These are phyloP conservation scores for Isoetes taiwanensis DNA, from an alignment of 75 land plant genomes.

Conservation along the genomic window DNA sequence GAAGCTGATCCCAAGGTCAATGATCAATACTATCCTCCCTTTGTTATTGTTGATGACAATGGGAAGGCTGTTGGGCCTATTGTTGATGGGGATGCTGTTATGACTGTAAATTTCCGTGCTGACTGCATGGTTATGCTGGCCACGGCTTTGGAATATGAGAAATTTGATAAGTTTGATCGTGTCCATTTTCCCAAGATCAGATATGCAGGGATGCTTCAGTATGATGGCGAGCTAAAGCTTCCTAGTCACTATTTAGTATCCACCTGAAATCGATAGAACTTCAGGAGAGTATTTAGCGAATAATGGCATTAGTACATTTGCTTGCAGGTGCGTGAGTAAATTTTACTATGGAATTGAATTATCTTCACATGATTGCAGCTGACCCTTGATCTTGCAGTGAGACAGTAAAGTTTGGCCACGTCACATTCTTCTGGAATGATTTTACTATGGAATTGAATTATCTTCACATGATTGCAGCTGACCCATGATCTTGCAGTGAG, in stretches of 20 bases:
- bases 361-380: too few relatives aligned
- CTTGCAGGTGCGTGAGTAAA: slow-evolving; percentile 63
- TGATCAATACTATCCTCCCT: slow-evolving; percentile 89
- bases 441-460: too few relatives aligned
- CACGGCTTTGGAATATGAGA: slow-evolving; percentile 74
- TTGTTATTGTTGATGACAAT: slow-evolving; percentile 84
- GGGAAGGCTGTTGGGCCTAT: slow-evolving; percentile 89
- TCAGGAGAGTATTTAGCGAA: slow-evolving; percentile 91
- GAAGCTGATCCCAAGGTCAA: slow-evolving; percentile 40
- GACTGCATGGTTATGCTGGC: slow-evolving; percentile 98
- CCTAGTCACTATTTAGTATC: slow-evolving; percentile 72
- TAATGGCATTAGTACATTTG: slow-evolving; percentile 82
- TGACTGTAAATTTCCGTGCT: slow-evolving; percentile 89
- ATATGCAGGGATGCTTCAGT: slow-evolving; percentile 97
- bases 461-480: too few relatives aligned
- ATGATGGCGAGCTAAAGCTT: slow-evolving; percentile 96
- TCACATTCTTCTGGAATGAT: slow-evolving; percentile 98
- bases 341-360: not conserved
- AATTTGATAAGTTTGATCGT: slow-evolving; percentile 84
- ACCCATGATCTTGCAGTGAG: slow-evolving; percentile 64
- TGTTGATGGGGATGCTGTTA: slow-evolving; percentile 93
- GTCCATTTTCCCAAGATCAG: slow-evolving; percentile 73
- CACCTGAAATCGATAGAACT: slow-evolving; percentile 93
- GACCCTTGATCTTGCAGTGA: slow-evolving; percentile 66
- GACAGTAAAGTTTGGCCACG: slow-evolving; percentile 98